Conservation (phyloP, 345 rosid species). For the Theobroma cacao region DNA sequence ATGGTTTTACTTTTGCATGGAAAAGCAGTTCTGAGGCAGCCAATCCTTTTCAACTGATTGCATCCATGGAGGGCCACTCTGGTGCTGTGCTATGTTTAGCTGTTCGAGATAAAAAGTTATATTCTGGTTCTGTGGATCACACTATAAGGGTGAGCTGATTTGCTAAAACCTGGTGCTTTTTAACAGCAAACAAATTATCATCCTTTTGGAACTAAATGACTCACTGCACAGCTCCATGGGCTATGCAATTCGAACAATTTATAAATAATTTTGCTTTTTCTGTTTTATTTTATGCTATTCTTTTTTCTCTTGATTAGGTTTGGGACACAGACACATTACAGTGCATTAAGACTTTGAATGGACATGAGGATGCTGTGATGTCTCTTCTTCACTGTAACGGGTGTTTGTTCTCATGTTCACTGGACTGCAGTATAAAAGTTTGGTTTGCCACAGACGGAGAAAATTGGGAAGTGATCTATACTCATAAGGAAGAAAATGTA, state of each 20-base stretch:
- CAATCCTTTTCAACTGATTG: slow-evolving; percentile 34
- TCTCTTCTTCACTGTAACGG: slow-evolving; percentile 63
- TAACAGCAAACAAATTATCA: neutral
- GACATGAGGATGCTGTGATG: slow-evolving; percentile 45
- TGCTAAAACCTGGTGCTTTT: neutral
- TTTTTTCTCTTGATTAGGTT: slow-evolving; percentile 23
- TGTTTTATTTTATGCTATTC: neutral
- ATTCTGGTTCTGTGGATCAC: slow-evolving; percentile 47
- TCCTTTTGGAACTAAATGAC: neutral
- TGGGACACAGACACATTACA: slow-evolving; percentile 50
- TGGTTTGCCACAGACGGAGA: slow-evolving; percentile 24
- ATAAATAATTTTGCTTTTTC: neutral
- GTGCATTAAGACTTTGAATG: slow-evolving; percentile 37
- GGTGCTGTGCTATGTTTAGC: slow-evolving; percentile 36
- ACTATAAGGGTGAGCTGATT: slow-evolving; percentile 43
- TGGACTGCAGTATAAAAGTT: slow-evolving; percentile 52
- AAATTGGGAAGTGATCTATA: neutral
- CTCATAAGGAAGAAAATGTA: neutral
- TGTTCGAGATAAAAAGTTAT: slow-evolving; percentile 31
- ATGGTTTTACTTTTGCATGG: slow-evolving; percentile 52
- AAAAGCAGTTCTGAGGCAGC: slow-evolving; percentile 31
- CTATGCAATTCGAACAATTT: neutral
- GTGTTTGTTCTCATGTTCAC: slow-evolving; percentile 52
- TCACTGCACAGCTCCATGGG: neutral
- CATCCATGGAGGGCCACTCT: slow-evolving; percentile 37